These are phyloP conservation scores for Pyrus communis DNA, from an alignment of 306 rosid species.

Conservation along the genomic window DNA sequence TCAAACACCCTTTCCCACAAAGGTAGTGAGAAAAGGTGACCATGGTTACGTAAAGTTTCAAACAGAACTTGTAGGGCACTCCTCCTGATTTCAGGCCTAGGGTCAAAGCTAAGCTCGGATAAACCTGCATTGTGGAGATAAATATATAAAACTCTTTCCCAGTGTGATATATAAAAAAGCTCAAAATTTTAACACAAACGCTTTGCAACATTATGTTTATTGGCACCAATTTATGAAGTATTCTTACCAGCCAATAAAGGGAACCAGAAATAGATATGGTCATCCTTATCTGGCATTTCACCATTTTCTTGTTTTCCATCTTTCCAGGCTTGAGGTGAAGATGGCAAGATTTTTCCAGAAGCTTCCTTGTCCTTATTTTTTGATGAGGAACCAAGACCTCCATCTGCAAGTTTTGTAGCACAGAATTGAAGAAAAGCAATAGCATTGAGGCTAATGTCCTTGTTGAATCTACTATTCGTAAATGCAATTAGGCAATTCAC, in stretches of 20 bases:
- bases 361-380: conserved; percentile 68
- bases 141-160: not conserved
- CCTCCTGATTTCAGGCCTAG: conserved; percentile 95
- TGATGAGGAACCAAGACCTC: conserved; percentile 72
- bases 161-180: not conserved
- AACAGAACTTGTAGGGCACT: conserved; percentile 84
- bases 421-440: conserved; percentile 89
- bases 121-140: conserved; percentile 54
- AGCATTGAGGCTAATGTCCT: conserved; percentile 94
- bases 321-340: conserved; percentile 54
- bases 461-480: conserved; percentile 88
- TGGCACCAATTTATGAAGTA: conserved; percentile 15
- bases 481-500: conserved; percentile 96
- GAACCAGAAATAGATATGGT: conserved; percentile 94
- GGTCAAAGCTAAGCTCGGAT: conserved; percentile 98
- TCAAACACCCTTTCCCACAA: conserved; percentile 95
- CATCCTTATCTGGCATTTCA: conserved; percentile 63
- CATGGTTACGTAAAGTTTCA: conserved; percentile 93
- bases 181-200: not conserved
- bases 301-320: conserved; percentile 57
- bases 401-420: conserved; percentile 95
- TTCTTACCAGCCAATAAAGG: conserved; percentile 89
- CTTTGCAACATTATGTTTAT: not conserved
- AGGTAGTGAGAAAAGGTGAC: conserved; percentile 87
- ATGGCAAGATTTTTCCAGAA: conserved; percentile 39